Evolutionary conservation across 768 basidiomycete species (phyloP).

Genomic region (Pleurotus eryngii): DNA sequence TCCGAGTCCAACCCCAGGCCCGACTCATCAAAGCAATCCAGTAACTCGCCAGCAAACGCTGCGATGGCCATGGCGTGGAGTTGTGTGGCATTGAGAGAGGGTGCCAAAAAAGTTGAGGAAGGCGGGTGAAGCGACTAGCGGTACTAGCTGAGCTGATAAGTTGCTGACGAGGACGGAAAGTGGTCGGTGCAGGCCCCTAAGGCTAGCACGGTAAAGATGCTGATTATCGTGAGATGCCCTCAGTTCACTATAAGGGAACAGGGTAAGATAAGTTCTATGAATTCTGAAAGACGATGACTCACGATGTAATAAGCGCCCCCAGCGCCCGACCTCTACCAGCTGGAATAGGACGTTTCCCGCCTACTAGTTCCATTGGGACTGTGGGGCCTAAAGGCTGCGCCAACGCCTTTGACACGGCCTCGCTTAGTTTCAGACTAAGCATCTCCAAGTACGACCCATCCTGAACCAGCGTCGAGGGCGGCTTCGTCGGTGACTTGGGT

Average conservation of each 20-base stretch:
- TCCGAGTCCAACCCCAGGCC: conserved; percentile 61
- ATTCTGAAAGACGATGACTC: conserved; percentile 27
- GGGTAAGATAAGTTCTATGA: conserved; percentile 9
- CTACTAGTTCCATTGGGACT: conserved; percentile 47
- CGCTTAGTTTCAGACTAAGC: conserved; percentile 73
- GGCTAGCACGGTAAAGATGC: conserved; percentile 64
- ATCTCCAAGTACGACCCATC: conserved; percentile 81
- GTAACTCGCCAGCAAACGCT: conserved; percentile 69
- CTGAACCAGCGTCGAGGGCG: conserved; percentile 52
- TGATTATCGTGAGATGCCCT: conserved; percentile 59
- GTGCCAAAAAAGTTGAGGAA: conserved; percentile 51
- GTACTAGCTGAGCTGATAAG: conserved; percentile 64
- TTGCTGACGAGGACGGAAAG: conserved; percentile 72
- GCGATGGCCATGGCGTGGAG: conserved; percentile 67
- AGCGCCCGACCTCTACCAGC: conserved; percentile 65
- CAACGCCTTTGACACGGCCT: conserved; percentile 76
- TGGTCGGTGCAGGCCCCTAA: conserved; percentile 73
- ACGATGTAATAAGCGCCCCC: conserved; percentile 70
- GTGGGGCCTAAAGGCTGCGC: conserved; percentile 59
- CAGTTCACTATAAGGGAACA: conserved; percentile 52
- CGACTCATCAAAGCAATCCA: conserved; percentile 67
- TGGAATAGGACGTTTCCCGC: conserved; percentile 72
- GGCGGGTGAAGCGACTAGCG: conserved; percentile 59
- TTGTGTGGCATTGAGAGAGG: conserved; percentile 62
- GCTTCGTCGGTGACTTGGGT: conserved; percentile 21